Base-by-base conservation (phyloP, 2,329 filamentous ascomycete species). In the Sporothrix schenckii region DNA sequence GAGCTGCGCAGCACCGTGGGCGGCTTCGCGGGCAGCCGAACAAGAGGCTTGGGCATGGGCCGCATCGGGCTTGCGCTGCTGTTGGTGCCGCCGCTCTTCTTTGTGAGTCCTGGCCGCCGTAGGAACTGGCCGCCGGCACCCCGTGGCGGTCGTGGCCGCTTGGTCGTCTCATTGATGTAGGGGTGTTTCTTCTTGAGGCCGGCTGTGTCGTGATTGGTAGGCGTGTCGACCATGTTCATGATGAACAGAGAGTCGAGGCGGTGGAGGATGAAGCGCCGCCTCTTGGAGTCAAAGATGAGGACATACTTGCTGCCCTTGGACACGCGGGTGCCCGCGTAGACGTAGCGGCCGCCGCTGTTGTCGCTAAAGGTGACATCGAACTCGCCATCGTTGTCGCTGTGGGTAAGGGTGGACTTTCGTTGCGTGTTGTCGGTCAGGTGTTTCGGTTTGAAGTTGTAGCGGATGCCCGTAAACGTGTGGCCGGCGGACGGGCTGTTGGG, bases 231-330 rank as follows among this genome's bases (percentile, higher is more conserved):
- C 69, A 97, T 81, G 79, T 97, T 97, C 90, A 97, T 94, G 76
- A 92, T 90, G 80, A 97, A 91, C 52, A 89, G 89, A n/a, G 89
- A 91, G 77, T 92, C 88, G 69, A 97, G 83, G 67, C 88, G 89
- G 81, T 97, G 93, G 69, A 97, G 85, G 39, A 95, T 88, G 74
- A 95, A 95, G 70, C 86, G 90, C 76, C 94, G 88, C 68, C 88
- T 88, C 21, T 84, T 82, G 10, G 90, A 85, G 79, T 97, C 92
- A 77, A 94, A 95, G 71, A 94, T 86, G 67, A 97, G 85, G 50
- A 89, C 86, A 76, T 87, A 89, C 77, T 89, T 85, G 69, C 81
- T 83, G 70, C 86, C 83, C 71, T 85, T 84, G 30, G 83, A 84
- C 69, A 84, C 84, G 68, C 88, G 84, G 2, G 83, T 84, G 71